Conservation (phyloP, 148 eudicot genomes). For the Nyssa sinensis region DNA sequence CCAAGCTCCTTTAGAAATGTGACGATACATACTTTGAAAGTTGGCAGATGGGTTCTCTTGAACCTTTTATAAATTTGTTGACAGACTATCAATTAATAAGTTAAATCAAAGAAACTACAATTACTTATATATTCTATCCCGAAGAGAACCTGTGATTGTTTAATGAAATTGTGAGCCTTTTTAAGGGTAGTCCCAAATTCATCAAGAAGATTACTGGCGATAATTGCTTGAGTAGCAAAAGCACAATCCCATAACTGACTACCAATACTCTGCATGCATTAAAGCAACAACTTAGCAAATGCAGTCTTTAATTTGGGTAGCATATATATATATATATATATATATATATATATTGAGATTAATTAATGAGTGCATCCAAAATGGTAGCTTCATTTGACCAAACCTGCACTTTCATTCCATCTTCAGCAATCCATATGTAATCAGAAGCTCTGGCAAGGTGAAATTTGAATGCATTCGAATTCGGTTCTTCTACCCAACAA, state of each 20-base stretch:
- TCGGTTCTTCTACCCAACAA: constrained; percentile 13
- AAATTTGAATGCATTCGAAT: constrained; percentile 13
- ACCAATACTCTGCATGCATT: constrained; percentile 22
- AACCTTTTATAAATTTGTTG: neutral
- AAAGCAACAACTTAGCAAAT: neutral
- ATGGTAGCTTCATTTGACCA: neutral
- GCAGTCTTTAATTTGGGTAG: neutral
- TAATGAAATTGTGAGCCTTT: constrained; percentile 4
- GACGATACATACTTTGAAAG: constrained; percentile 4
- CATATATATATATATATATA: too few relatives aligned
- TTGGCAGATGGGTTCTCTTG: constrained; percentile 5
- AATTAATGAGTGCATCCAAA: neutral
- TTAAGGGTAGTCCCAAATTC: constrained; percentile 7
- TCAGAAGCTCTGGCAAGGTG: constrained; percentile 22
- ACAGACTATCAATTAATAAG: neutral
- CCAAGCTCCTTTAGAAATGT: constrained; percentile 7
- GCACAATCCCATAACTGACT: constrained; percentile 24
- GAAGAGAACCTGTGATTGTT: constrained; percentile 16
- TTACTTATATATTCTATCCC: too few relatives aligned
- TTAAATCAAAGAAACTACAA: neutral
- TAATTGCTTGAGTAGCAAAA: constrained; percentile 18
- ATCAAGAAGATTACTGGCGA: constrained; percentile 4
- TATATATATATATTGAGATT: too few relatives aligned
- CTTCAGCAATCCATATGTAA: constrained; percentile 22
- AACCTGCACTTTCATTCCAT: constrained; percentile 21